These are phyloP conservation scores for Labyrinthula sp. DNA, from an alignment of 352 stramenopile species.

Conservation along the genomic window DNA sequence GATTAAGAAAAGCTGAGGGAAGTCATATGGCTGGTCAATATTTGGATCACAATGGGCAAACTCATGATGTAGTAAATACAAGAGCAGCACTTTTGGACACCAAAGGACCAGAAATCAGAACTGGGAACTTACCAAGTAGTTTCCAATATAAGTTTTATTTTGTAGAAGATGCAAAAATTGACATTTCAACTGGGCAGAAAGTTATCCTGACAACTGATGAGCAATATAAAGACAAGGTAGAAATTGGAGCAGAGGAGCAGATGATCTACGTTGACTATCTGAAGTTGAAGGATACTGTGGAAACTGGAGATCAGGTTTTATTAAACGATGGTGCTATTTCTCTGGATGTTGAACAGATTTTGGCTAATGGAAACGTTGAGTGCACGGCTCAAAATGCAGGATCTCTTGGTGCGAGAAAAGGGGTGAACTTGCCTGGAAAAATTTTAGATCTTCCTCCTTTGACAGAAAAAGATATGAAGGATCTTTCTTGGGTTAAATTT, in stretches of 20 bases:
- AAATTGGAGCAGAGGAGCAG: conserved; percentile 7
- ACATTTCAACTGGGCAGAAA: too few species aligned
- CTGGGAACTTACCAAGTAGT: conserved; percentile 6
- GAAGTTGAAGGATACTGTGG: conserved; percentile 46
- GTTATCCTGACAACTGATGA: neutral
- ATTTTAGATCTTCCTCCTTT: conserved; percentile 65
- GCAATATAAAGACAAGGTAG: neutral
- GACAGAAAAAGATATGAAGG: conserved; percentile 60
- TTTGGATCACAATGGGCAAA: neutral
- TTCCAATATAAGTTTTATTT: neutral
- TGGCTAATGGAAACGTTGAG: conserved; percentile 52
- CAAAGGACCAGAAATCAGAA: conserved; percentile 46
- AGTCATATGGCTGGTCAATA: neutral
- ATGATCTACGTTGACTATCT: conserved; percentile 54
- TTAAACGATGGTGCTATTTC: conserved; percentile 68
- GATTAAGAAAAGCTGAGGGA: conserved; percentile 33
- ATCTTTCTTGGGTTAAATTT: too few species aligned
- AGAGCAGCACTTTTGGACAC: conserved; percentile 61
- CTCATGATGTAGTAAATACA: neutral
- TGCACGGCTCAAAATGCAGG: conserved; percentile 48
- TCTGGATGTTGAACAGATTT: conserved; percentile 61
- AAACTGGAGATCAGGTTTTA: conserved; percentile 57
- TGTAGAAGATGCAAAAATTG: neutral
- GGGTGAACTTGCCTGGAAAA: conserved; percentile 72
- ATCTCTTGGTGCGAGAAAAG: conserved; percentile 61